Evolutionary conservation across 495 filamentous ascomycete species (phyloP).

Genomic region (Neurospora hispaniola): DNA sequence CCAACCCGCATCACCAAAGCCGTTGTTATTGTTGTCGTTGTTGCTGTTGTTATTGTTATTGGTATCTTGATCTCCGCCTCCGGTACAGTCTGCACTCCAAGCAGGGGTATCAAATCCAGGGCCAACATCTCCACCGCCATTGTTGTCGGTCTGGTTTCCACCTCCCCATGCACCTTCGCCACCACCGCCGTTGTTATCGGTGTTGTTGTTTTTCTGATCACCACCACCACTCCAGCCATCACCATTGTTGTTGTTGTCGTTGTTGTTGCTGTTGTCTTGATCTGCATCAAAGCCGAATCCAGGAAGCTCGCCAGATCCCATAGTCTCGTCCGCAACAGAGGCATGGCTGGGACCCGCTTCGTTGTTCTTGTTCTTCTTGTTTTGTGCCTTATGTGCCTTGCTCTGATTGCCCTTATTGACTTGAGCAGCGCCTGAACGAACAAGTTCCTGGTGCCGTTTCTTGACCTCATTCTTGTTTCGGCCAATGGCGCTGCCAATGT

Average conservation of each 20-base stretch:
- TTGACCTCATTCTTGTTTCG: constrained; percentile 11
- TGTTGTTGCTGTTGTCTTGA: background rate
- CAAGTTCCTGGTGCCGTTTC: constrained; percentile 11
- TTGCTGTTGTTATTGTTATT: background rate
- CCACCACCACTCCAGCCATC: background rate
- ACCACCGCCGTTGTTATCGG: background rate
- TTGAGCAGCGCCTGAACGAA: background rate
- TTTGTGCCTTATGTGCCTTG: background rate
- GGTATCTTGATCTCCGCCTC: background rate
- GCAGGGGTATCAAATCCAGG: background rate
- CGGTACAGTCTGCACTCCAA: background rate
- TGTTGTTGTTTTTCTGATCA: background rate
- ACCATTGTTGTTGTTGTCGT: background rate
- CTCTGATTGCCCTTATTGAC: constrained; percentile 2
- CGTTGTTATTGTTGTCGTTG: background rate
- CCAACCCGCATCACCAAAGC: background rate
- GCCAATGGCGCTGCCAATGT: constrained; percentile 9
- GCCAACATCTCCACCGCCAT: background rate
- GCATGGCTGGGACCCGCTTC: background rate
- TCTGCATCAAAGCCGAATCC: background rate
- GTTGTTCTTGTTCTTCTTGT: background rate
- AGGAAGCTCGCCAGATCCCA: background rate
- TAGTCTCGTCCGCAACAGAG: background rate
- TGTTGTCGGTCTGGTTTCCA: background rate
- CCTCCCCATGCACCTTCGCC: background rate